Conservation (phyloP, 805 yeast species). For the Metschnikowia kofuensis region DNA sequence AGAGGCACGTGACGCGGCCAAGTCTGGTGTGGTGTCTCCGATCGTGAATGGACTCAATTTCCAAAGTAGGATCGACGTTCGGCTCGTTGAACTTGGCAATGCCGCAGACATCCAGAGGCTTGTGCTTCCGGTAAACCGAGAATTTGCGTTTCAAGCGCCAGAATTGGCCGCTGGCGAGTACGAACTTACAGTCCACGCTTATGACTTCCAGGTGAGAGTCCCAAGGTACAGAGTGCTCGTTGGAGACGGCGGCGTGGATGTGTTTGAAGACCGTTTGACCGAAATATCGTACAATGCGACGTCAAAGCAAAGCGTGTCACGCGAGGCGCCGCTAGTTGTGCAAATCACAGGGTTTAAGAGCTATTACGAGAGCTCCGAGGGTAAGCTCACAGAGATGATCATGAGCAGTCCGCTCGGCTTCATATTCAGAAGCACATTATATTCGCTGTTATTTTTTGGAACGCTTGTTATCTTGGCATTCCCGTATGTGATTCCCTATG, state of each 20-base stretch:
- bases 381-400: conserved; percentile 31
- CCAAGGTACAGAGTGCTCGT: conserved; percentile 28
- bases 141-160: conserved; percentile 25
- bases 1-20: conserved; percentile 13
- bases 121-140: conserved; percentile 20
- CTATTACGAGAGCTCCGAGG: conserved; percentile 33
- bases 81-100: conserved; percentile 12
- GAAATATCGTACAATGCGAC: conserved; percentile 18
- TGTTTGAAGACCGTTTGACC: conserved; percentile 22
- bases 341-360: conserved; percentile 22
- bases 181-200: conserved; percentile 30
- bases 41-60: conserved; percentile 36
- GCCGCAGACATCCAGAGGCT: neutral
- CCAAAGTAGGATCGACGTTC: conserved; percentile 29
- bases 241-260: conserved; percentile 21
- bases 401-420: conserved; percentile 41
- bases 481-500: conserved; percentile 29
- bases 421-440: conserved; percentile 35
- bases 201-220: conserved; percentile 31
- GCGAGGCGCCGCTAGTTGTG: conserved; percentile 21
- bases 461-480: conserved; percentile 28
- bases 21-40: conserved; percentile 6
- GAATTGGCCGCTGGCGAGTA: conserved; percentile 31
- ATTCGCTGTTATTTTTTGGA: conserved; percentile 32
- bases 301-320: conserved; percentile 15